Conservation (phyloP, 345 rosid genomes). For the Eucalyptus albens region DNA sequence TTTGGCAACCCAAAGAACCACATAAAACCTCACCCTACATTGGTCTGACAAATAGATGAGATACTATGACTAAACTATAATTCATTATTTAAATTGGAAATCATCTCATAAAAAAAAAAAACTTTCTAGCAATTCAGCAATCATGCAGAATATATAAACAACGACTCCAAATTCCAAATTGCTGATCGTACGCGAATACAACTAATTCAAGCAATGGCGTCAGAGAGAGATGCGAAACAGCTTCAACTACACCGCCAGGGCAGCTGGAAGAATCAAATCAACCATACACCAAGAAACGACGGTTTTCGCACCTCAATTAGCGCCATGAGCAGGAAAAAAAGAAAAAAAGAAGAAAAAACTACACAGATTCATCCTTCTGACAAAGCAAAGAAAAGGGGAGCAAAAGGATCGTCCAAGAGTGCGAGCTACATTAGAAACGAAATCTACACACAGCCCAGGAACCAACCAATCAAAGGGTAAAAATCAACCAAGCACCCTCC, state of each 20-base stretch:
- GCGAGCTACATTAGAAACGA: neutral
- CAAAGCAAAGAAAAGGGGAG: neutral
- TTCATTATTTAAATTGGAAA: neutral
- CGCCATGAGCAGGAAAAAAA: neutral
- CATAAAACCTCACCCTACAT: neutral
- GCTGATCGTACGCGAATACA: neutral
- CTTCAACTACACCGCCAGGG: neutral
- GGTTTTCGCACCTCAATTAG: neutral
- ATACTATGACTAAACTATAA: neutral
- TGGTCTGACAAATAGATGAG: neutral
- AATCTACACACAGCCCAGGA: neutral
- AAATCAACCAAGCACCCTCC: neutral
- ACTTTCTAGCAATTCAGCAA: neutral
- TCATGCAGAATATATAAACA: neutral
- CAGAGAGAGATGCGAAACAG: neutral
- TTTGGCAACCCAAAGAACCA: neutral
- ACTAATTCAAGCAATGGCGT: neutral
- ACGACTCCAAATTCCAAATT: neutral
- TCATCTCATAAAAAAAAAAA: neutral
- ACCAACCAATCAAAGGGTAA: neutral
- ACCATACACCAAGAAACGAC: neutral
- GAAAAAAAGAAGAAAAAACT: neutral
- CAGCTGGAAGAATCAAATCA: neutral
- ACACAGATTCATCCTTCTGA: neutral
- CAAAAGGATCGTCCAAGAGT: neutral